Percentiles rank a stretch among this genome's conserved stretches.
These are phyloP conservation scores for Chiua sp. DNA, from an alignment of 1,284 basidiomycete genomes.

Conservation along the genomic window DNA sequence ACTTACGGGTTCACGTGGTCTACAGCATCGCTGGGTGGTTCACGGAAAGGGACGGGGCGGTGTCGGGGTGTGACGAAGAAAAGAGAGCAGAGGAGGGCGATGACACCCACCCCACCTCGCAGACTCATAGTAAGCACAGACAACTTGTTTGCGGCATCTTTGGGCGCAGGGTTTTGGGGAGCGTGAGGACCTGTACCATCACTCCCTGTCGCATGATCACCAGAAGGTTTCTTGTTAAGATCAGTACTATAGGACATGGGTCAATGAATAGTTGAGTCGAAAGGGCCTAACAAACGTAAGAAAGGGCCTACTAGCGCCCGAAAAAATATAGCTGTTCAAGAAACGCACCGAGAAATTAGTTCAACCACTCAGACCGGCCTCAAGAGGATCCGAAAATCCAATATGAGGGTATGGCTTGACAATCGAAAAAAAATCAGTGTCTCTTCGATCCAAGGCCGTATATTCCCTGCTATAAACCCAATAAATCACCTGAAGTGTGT, in stretches of 20 bases:
- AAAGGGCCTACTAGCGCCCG: background rate
- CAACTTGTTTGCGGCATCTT: background rate
- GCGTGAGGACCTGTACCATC: background rate
- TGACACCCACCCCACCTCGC: constrained; percentile 19
- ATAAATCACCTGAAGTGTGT: too few relatives aligned
- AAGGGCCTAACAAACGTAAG: too few relatives aligned
- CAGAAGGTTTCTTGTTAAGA: background rate
- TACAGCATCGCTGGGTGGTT: constrained; percentile 48
- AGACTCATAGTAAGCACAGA: constrained; percentile 4
- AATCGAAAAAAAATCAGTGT: too few relatives aligned
- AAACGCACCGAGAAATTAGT: too few relatives aligned
- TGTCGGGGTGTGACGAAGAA: constrained; percentile 6
- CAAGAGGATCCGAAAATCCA: too few relatives aligned
- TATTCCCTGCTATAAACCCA: too few relatives aligned
- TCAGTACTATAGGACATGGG: constrained; percentile 4
- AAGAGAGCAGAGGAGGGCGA: constrained; percentile 16
- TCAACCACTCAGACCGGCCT: too few relatives aligned
- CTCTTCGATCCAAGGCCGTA: too few relatives aligned
- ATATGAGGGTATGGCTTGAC: too few relatives aligned
- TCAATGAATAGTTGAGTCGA: background rate
- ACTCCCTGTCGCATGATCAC: background rate
- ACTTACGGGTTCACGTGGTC: constrained; percentile 62
- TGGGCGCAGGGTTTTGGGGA: background rate
- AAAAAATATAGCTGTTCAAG: background rate
- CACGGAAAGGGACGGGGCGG: constrained; percentile 20